Percentiles rank a stretch among this genome's conserved stretches.
Evolutionary conservation across 2,329 filamentous ascomycete genomes (phyloP).

Genomic region (Allantophomopsis cytisporea): DNA sequence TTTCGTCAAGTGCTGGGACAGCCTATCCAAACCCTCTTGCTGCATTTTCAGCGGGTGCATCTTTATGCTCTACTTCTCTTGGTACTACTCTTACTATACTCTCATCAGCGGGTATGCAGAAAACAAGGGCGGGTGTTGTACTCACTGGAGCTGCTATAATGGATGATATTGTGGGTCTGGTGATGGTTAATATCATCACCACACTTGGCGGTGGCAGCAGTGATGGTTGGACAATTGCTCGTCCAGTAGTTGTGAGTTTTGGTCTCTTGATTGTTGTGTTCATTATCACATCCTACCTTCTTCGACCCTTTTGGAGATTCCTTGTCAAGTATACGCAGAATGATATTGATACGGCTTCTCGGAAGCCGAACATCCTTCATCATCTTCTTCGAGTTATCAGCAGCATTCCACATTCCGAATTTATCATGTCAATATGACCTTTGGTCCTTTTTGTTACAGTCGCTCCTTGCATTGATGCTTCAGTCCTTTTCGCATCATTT

Average conservation of each 20-base stretch:
- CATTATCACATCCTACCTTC: constrained; percentile 3
- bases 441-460: constrained; percentile 10
- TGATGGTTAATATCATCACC: constrained; percentile 66
- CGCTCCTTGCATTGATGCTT: constrained; percentile 29
- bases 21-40: constrained; percentile 9
- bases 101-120: constrained; percentile 41
- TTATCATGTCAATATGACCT: constrained; percentile 7
- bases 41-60: constrained; percentile 59
- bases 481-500: constrained; percentile 35
- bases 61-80: constrained; percentile 60
- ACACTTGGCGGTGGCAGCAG: constrained; percentile 32
- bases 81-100: constrained; percentile 58
- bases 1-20: constrained; percentile 5
- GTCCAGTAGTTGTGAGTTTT: constrained; percentile 11
- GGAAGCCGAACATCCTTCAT: neutral
- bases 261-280: constrained; percentile 9
- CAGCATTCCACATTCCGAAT: constrained; percentile 4
- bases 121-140: constrained; percentile 43
- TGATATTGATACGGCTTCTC: neutral
- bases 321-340: neutral
- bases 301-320: constrained; percentile 6
- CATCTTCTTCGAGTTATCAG: neutral
- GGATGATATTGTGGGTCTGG: constrained; percentile 65
- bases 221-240: constrained; percentile 6
- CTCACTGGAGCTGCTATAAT: constrained; percentile 65